Conservation (phyloP, 2,329 filamentous ascomycete species). For the Dothistroma septosporum region DNA sequence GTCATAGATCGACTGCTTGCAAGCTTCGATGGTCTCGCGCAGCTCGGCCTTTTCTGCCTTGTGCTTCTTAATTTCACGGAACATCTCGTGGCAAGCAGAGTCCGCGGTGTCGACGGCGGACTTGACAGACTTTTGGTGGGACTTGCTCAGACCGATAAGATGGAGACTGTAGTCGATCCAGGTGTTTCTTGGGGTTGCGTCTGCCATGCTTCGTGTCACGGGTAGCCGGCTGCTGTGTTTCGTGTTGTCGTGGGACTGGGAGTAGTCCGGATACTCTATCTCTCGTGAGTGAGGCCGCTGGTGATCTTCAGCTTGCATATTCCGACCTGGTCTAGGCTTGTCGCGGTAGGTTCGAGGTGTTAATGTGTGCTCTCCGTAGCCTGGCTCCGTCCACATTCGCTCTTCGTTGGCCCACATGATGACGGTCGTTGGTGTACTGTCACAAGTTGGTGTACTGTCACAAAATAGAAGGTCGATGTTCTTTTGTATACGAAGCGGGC, state of each 20-base stretch:
- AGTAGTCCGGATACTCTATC: background rate
- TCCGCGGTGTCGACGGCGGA: background rate
- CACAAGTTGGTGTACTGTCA: background rate
- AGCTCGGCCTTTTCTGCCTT: background rate
- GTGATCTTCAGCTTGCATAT: background rate
- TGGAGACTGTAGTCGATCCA: background rate
- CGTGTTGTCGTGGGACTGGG: background rate
- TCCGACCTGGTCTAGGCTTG: background rate
- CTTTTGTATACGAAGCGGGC: background rate
- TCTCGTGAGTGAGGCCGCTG: background rate
- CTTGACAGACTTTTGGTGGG: background rate
- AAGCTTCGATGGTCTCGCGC: background rate
- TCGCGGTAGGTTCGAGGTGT: background rate
- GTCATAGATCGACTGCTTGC: background rate
- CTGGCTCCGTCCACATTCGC: background rate
- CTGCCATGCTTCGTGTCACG: background rate
- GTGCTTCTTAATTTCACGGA: background rate
- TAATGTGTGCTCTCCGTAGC: background rate
- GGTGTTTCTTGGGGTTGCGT: background rate
- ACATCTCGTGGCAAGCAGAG: background rate
- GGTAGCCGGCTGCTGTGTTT: background rate
- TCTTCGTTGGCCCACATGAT: background rate
- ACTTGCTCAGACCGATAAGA: background rate
- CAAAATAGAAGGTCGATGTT: background rate
- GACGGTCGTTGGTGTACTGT: no score